Evolutionary conservation across 495 filamentous ascomycete species (phyloP).

Genomic region (Staphylotrichum tortipilum): DNA sequence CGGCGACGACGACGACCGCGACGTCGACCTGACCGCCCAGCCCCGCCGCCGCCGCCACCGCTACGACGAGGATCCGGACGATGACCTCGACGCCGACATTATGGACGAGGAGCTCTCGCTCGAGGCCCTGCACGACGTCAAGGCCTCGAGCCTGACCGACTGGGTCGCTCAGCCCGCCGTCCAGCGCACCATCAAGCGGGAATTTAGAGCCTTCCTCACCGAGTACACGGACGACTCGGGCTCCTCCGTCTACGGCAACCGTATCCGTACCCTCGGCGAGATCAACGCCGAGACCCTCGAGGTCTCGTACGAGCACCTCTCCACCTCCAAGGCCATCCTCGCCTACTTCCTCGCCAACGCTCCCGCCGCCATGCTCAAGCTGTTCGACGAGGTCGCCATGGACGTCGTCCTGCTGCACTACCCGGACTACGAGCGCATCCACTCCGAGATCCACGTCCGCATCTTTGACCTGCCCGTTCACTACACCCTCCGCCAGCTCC

Average conservation of each 20-base stretch:
- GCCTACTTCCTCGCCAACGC: constrained; percentile 97
- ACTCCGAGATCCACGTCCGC: constrained; percentile 95
- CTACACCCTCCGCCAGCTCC: constrained; percentile 93
- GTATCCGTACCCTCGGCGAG: constrained; percentile 88
- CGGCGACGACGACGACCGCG: constrained; percentile 79
- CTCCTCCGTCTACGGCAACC: constrained; percentile 86
- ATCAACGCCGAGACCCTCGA: constrained; percentile 93
- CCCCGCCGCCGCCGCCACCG: constrained; percentile 69
- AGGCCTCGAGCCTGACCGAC: constrained; percentile 84
- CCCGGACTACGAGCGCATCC: constrained; percentile 94
- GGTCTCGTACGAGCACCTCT: constrained; percentile 89
- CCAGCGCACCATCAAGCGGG: constrained; percentile 83
- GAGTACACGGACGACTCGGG: constrained; percentile 85
- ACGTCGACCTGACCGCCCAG: constrained; percentile 74
- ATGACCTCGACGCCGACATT: constrained; percentile 83
- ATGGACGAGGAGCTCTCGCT: constrained; percentile 92
- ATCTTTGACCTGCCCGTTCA: constrained; percentile 90
- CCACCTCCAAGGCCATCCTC: constrained; percentile 85
- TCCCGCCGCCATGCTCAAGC: constrained; percentile 83
- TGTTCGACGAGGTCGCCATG: constrained; percentile 96
- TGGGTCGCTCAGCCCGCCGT: constrained; percentile 91
- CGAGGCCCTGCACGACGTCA: constrained; percentile 86
- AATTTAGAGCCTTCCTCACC: constrained; percentile 96
- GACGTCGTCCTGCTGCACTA: constrained; percentile 93
- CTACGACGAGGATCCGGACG: constrained; percentile 90